A percentile compares a stretch with the other conserved stretches of the same genome.
phyloP scores from a whole-genome alignment of 2,329 filamentous ascomycete genomes.

The Cladosporium sp. region DNA sequence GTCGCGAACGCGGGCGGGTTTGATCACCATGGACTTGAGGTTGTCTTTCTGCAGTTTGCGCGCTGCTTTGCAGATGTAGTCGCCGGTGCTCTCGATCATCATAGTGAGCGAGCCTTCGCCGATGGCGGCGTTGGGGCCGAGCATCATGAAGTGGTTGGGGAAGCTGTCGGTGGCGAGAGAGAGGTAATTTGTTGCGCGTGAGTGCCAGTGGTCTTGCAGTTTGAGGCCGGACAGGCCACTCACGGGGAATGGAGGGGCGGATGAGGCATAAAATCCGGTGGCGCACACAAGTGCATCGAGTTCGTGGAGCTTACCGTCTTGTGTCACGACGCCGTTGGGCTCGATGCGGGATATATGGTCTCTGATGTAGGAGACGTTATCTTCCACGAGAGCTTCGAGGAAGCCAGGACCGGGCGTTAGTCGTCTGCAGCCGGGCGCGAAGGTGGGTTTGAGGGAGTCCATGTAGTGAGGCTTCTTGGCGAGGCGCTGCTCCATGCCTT shows the following conservation, averaged over 20 bases:
- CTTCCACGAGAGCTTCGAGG: constrained; percentile 44
- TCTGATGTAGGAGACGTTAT: constrained; percentile 43
- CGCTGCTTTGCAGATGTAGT: constrained; percentile 37
- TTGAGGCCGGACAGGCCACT: constrained; percentile 27
- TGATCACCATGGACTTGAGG: constrained; percentile 41
- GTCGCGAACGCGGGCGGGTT: constrained; percentile 45
- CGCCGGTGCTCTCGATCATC: constrained; percentile 36
- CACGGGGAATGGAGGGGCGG: constrained; percentile 38
- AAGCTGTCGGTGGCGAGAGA: constrained; percentile 19
- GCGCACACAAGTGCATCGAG: constrained; percentile 43
- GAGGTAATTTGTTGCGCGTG: constrained; percentile 26
- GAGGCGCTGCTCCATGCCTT: constrained; percentile 39
- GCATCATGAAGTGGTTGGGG: constrained; percentile 42
- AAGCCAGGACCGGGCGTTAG: constrained; percentile 50
- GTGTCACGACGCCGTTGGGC: constrained; percentile 35
- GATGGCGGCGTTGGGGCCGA: constrained; percentile 40
- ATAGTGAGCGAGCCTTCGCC: constrained; percentile 37
- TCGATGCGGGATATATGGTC: constrained; percentile 38
- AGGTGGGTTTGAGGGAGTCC: constrained; percentile 39
- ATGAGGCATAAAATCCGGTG: constrained; percentile 40
- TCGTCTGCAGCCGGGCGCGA: constrained; percentile 45
- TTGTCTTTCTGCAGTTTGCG: constrained; percentile 43
- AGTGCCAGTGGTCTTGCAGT: constrained; percentile 33
- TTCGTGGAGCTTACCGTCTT: constrained; percentile 36
- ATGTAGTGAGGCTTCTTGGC: constrained; percentile 37